Evolutionary conservation across 371 early-diverging fungal species (phyloP).

Genomic region (Parasitella parasitica): DNA sequence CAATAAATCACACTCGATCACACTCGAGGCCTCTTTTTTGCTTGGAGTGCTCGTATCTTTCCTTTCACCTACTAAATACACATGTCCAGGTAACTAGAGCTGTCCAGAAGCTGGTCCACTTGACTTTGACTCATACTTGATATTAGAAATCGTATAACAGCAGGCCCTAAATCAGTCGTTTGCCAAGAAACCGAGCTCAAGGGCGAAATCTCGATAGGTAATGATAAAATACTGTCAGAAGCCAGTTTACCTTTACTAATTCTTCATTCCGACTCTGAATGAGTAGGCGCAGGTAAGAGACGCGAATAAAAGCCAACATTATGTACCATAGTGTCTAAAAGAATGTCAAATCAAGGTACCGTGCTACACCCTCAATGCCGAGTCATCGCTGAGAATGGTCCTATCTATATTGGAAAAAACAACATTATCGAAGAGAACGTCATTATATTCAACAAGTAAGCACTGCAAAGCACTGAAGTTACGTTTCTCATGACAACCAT

Average conservation of each 20-base stretch:
- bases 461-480: background rate
- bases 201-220: slow-evolving; percentile 66
- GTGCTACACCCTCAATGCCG: slow-evolving; percentile 76
- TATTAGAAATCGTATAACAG: slow-evolving; percentile 43
- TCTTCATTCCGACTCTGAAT: too few relatives aligned
- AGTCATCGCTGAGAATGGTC: slow-evolving; percentile 69
- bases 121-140: background rate
- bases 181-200: slow-evolving; percentile 66
- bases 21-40: background rate
- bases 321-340: background rate
- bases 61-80: background rate
- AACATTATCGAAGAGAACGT: slow-evolving; percentile 80
- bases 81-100: slow-evolving; percentile 12
- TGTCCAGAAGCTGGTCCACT: background rate
- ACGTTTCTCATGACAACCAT: background rate
- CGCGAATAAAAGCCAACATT: background rate
- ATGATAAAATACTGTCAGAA: background rate
- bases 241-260: background rate
- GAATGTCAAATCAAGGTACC: slow-evolving; percentile 44
- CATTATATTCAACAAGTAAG: slow-evolving; percentile 71
- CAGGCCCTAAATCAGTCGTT: slow-evolving; percentile 56
- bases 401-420: slow-evolving; percentile 70
- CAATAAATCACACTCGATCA: too few relatives aligned
- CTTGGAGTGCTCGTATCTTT: background rate
- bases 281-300: slow-evolving; percentile 15